Base-by-base conservation (phyloP, 371 early-diverging fungal genomes). In the Chytridium lagenaria region DNA sequence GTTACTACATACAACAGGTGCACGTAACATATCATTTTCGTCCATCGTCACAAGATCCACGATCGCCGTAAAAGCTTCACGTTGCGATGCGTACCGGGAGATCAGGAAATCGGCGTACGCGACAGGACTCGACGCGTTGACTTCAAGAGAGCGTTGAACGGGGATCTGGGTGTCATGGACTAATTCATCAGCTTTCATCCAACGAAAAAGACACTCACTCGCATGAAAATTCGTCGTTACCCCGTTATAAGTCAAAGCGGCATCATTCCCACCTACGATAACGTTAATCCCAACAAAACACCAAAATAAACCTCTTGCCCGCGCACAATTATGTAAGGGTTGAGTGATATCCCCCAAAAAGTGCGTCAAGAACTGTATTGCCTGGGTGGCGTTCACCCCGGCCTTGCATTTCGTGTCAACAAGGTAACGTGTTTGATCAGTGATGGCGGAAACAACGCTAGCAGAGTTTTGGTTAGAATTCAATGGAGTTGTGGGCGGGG, bases 271-370 rank as follows among this genome's bases (percentile, higher is more conserved):
- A n/a, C n/a, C n/a, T n/a, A n/a, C n/a, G n/a, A n/a, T n/a, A n/a
- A n/a, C n/a, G n/a, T n/a, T n/a, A n/a, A n/a, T n/a, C n/a, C n/a
- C n/a, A n/a, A n/a, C n/a, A n/a, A n/a, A n/a, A n/a, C n/a, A n/a
- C n/a, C n/a, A n/a, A n/a, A n/a, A n/a, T n/a, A n/a, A n/a, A 26
- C 75, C 75, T 3, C 15, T 28, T 16, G 38, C 55, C 28, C 67
- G 31, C 23, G 26, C 80, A 30, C 83, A 85, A 69, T 79, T 79
- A 72, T 89, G 90, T 49, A 89, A 77, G 19, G 90, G 90, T 78
- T 89, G 89, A 33, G 84, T 78, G 33, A 88, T 77, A 68, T 89
- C 90, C 3, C 90, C 90, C 59, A 88, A 30, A 66, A 86, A 89
- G 78, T 89, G 88, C 30, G 80, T 63, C 55, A 88, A 69, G 74